These are phyloP conservation scores for Trametes sanguinea DNA, from an alignment of 768 basidiomycete species.

Conservation along the genomic window DNA sequence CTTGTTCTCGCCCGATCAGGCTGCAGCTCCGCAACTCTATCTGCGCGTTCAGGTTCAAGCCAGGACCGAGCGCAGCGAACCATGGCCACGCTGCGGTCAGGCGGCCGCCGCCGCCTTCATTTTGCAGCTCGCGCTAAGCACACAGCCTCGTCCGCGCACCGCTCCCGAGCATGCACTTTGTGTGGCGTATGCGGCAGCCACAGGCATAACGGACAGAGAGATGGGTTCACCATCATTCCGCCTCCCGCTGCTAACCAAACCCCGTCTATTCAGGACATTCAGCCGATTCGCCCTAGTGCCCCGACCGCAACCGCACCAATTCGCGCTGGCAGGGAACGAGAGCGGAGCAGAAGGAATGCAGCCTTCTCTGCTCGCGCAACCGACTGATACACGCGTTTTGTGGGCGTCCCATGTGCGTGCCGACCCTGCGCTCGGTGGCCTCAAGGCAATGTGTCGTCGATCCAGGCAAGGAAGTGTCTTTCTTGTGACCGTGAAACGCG, in stretches of 20 bases:
- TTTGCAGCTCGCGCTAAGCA: neutral
- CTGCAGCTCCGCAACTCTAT: neutral
- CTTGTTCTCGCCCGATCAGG: constrained; percentile 10
- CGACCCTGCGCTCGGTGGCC: neutral
- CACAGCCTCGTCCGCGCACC: constrained; percentile 5
- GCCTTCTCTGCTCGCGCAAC: neutral
- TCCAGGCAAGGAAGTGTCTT: neutral
- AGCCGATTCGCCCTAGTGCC: too few relatives aligned
- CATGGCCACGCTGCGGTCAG: neutral
- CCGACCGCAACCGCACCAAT: neutral
- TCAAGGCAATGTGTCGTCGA: constrained; percentile 10
- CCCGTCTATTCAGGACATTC: too few relatives aligned
- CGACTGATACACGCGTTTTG: constrained; percentile 15
- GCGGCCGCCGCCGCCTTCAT: neutral
- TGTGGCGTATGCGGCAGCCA: neutral
- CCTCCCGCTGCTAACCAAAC: too few relatives aligned
- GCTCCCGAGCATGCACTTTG: neutral
- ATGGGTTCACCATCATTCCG: too few relatives aligned
- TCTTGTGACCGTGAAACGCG: neutral
- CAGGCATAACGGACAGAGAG: neutral
- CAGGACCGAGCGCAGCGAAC: neutral
- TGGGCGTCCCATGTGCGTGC: constrained; percentile 5
- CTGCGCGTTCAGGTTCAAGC: neutral
- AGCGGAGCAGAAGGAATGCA: constrained; percentile 5
- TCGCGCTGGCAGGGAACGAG: neutral